These are phyloP conservation scores for Boletus insuetus DNA, from an alignment of 768 basidiomycete genomes.

Conservation along the genomic window DNA sequence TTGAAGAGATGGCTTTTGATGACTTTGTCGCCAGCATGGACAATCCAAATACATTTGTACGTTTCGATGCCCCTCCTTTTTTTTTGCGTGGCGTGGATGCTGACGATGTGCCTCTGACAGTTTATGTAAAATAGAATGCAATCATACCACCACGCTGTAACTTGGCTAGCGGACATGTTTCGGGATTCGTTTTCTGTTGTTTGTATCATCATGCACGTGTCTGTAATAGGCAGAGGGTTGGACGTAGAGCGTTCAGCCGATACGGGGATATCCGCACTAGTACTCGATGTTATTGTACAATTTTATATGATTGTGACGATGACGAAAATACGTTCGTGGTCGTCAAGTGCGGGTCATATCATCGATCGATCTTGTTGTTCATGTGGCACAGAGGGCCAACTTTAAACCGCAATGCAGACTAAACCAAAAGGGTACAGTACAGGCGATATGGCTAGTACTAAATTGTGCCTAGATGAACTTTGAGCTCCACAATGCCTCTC, in stretches of 20 bases:
- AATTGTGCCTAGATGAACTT: conserved; percentile 40
- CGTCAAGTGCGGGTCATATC: conserved; percentile 4
- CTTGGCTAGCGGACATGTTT: background rate
- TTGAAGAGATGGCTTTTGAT: conserved; percentile 27
- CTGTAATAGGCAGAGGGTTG: conserved; percentile 2
- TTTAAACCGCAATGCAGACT: background rate
- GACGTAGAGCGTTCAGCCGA: conserved; percentile 13
- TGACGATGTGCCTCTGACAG: conserved; percentile 13
- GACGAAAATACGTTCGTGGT: background rate
- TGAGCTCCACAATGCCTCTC: conserved; percentile 52
- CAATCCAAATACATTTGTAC: conserved; percentile 33
- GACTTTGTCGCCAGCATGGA: conserved; percentile 24
- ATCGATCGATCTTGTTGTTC: conserved; percentile 8
- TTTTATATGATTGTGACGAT: background rate
- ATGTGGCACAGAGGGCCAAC: background rate
- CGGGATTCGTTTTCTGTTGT: background rate
- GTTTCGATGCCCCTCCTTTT: conserved; percentile 9
- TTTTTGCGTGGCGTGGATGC: background rate
- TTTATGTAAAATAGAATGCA: conserved; percentile 18
- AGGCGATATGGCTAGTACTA: background rate
- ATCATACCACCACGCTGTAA: conserved; percentile 1
- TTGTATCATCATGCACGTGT: background rate
- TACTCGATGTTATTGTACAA: background rate
- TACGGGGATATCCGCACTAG: background rate
- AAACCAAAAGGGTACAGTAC: background rate